Evolutionary conservation across 2,329 filamentous ascomycete genomes (phyloP).

Genomic region (Claviceps pazoutovae): DNA sequence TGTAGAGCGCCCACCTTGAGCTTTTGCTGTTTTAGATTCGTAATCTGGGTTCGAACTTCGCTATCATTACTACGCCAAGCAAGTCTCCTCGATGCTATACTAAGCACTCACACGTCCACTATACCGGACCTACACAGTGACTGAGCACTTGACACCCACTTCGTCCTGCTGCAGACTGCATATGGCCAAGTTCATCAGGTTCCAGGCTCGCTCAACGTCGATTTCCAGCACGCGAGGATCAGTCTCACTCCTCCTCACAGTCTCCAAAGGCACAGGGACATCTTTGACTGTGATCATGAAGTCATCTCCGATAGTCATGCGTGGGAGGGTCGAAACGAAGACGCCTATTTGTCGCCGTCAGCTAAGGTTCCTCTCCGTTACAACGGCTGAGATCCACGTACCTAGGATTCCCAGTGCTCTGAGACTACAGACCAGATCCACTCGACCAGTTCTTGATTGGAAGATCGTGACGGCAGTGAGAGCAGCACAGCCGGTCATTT

Average conservation of each 20-base stretch:
- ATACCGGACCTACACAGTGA: background rate
- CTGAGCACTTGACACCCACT: background rate
- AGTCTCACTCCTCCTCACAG: constrained; percentile 43
- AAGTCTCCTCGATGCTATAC: background rate
- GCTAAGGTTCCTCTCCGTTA: background rate
- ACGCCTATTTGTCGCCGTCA: constrained; percentile 33
- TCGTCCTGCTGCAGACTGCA: background rate
- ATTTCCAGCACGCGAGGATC: constrained; percentile 55
- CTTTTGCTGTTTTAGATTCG: no score
- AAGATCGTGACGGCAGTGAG: constrained; percentile 49
- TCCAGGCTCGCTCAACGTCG: constrained; percentile 66
- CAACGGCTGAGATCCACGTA: constrained; percentile 19
- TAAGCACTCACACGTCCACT: background rate
- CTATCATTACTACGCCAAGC: background rate
- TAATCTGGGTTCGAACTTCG: no score
- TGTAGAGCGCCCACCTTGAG: no score
- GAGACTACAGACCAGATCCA: constrained; percentile 53
- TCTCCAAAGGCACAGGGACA: constrained; percentile 50
- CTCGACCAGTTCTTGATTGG: constrained; percentile 37
- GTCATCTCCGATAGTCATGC: constrained; percentile 45
- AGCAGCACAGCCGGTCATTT: constrained; percentile 82
- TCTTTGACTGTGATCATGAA: constrained; percentile 67
- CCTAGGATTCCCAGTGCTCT: constrained; percentile 70
- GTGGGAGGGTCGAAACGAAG: constrained; percentile 58
- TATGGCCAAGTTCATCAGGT: constrained; percentile 41